Conservation (phyloP, 2,329 filamentous ascomycete species). For the Lachnellula cervina region DNA sequence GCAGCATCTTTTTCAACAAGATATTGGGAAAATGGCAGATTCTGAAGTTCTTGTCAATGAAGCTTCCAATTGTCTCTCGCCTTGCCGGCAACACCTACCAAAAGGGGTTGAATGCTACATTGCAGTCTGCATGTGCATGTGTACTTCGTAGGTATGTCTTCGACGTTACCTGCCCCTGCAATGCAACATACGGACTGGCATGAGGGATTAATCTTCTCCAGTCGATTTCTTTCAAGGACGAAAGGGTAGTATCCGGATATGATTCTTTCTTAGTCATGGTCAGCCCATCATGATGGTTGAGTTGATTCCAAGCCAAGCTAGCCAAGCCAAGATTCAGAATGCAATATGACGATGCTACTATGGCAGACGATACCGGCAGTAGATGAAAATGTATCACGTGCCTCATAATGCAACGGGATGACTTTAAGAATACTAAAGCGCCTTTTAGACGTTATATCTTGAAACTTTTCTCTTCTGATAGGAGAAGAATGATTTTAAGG, state of each 20-base stretch:
- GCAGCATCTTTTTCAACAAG: background rate
- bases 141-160: too few species aligned
- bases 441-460: too few species aligned
- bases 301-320: too few species aligned
- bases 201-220: conserved; percentile 29
- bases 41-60: background rate
- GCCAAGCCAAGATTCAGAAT: too few species aligned
- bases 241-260: background rate
- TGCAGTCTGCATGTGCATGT: conserved; percentile 4
- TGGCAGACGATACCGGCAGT: too few species aligned
- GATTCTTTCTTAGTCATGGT: background rate
- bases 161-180: background rate
- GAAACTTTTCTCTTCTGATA: too few species aligned
- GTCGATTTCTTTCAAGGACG: conserved; percentile 14
- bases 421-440: too few species aligned
- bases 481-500: too few species aligned
- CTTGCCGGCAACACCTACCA: conserved; percentile 10
- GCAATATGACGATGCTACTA: too few species aligned
- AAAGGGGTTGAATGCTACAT: conserved; percentile 4
- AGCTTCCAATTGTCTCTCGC: conserved; percentile 5
- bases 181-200: background rate
- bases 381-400: too few species aligned
- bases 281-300: too few species aligned
- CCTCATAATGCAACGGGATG: too few species aligned
- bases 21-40: background rate